phyloP scores from a whole-genome alignment of 2,329 filamentous ascomycete species.

The Pseudocercospora eumusae region DNA sequence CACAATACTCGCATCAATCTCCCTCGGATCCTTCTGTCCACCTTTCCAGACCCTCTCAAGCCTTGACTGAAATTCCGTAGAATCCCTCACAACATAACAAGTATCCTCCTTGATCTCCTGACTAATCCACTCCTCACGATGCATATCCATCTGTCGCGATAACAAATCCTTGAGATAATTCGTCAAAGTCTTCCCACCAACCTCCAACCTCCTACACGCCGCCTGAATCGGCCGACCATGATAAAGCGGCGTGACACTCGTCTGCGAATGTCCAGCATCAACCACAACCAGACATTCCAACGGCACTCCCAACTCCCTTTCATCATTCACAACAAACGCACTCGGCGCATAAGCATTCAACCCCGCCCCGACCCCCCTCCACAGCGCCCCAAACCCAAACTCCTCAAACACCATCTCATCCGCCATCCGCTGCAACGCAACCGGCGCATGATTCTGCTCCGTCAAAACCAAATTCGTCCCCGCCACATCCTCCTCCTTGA shows the following conservation, averaged over 20 bases:
- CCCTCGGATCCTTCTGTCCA: constrained; percentile 60
- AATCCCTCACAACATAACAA: constrained; percentile 64
- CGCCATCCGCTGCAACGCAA: constrained; percentile 79
- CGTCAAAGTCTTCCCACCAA: constrained; percentile 90
- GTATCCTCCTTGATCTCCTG: constrained; percentile 93
- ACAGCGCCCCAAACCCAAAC: constrained; percentile 87
- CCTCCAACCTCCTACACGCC: constrained; percentile 79
- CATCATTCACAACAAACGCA: constrained; percentile 23
- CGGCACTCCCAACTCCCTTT: not conserved
- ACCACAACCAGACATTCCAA: constrained; percentile 71
- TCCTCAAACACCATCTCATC: constrained; percentile 98
- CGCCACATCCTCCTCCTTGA: too few relatives aligned
- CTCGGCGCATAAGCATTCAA: constrained; percentile 36
- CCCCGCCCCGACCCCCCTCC: constrained; percentile 51
- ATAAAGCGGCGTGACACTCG: constrained; percentile 83
- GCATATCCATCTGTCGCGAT: constrained; percentile 92
- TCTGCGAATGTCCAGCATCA: constrained; percentile 91
- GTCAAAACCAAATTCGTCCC: constrained; percentile 83
- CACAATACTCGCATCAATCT: constrained; percentile 59
- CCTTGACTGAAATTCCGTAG: constrained; percentile 62
- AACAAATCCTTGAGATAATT: constrained; percentile 90
- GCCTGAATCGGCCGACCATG: constrained; percentile 77
- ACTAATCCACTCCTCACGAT: constrained; percentile 88
- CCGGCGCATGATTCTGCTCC: constrained; percentile 81
- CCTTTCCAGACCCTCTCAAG: constrained; percentile 85